Conservation (phyloP, 2,329 filamentous ascomycete species). For the Trichoderma koningii region DNA sequence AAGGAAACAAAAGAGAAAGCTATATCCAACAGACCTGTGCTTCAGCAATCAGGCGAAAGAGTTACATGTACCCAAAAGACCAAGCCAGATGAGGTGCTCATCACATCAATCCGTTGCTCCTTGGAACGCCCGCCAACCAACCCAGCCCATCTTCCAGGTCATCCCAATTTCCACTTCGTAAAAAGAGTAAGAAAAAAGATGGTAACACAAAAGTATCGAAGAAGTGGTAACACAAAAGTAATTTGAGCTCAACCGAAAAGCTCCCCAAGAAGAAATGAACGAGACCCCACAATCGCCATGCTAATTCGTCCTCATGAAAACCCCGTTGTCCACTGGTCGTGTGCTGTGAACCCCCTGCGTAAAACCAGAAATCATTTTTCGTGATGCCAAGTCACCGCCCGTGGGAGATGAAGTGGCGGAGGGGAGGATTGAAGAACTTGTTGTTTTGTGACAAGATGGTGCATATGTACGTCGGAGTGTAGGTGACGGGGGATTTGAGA, state of each 20-base stretch:
- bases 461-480: slow-evolving; percentile 9
- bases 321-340: slow-evolving; percentile 5
- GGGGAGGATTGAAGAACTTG: background rate
- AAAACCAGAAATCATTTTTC: slow-evolving; percentile 24
- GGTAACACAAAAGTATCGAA: slow-evolving; percentile 11
- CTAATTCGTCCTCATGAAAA: slow-evolving; percentile 23
- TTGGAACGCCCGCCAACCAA: slow-evolving; percentile 27
- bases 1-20: slow-evolving; percentile 8
- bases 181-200: background rate
- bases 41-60: slow-evolving; percentile 12
- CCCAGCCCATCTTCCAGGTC: slow-evolving; percentile 21
- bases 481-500: slow-evolving; percentile 6
- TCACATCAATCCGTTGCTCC: slow-evolving; percentile 25
- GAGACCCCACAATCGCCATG: slow-evolving; percentile 27
- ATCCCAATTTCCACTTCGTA: slow-evolving; percentile 20
- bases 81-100: slow-evolving; percentile 24
- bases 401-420: background rate
- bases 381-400: slow-evolving; percentile 18
- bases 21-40: slow-evolving; percentile 24
- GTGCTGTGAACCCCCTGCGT: slow-evolving; percentile 11
- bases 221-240: slow-evolving; percentile 24
- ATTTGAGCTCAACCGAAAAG: slow-evolving; percentile 17
- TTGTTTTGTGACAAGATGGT: slow-evolving; percentile 9
- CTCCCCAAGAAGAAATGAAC: slow-evolving; percentile 24
- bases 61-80: slow-evolving; percentile 17